Percentiles rank a stretch among this genome's conserved stretches.
These are phyloP conservation scores for Hymenoscyphus linearis DNA, from an alignment of 2,329 filamentous ascomycete species.

Conservation along the genomic window DNA sequence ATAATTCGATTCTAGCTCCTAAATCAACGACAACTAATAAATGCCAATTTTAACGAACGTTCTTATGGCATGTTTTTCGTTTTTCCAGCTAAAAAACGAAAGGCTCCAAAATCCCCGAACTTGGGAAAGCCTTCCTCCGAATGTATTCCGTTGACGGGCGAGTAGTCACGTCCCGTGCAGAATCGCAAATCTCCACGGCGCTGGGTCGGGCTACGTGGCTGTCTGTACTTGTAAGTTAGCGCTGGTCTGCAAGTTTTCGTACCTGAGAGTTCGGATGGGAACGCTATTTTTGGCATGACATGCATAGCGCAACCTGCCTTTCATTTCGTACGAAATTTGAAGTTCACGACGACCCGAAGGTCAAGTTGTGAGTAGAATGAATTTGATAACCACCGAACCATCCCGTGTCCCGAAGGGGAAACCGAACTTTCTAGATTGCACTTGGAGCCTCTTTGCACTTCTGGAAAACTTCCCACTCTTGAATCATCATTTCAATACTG, in stretches of 20 bases:
- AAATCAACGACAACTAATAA: neutral
- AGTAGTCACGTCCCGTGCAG: no score
- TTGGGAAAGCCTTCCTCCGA: neutral
- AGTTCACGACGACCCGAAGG: neutral
- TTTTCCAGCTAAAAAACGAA: neutral
- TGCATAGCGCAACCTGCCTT: neutral
- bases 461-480: no score
- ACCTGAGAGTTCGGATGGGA: neutral
- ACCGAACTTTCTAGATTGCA: no score
- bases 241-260: neutral
- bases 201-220: neutral
- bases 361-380: no score
- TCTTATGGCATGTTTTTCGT: neutral
- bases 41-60: neutral
- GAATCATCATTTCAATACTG: neutral
- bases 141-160: neutral
- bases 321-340: neutral
- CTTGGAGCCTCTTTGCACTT: no score
- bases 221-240: neutral
- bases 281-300: neutral
- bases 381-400: no score
- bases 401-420: no score
- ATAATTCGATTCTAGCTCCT: no score
- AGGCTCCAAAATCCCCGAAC: neutral
- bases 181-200: neutral